Evolutionary conservation across 2,329 filamentous ascomycete species (phyloP).

Genomic region (Aspergillus clavatus): DNA sequence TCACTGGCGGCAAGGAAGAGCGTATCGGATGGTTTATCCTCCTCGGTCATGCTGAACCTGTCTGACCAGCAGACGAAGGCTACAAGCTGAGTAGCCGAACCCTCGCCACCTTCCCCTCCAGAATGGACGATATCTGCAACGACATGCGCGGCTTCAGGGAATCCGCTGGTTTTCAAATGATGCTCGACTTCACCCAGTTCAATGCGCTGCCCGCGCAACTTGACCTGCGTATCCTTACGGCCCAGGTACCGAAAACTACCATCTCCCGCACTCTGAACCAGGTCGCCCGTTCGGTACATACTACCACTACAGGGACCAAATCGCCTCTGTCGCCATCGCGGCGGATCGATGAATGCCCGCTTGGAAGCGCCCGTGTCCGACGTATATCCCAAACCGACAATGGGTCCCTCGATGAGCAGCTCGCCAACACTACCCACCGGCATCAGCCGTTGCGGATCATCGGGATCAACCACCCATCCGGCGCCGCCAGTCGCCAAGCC

Average conservation of each 20-base stretch:
- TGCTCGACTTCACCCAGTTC: constrained; percentile 7
- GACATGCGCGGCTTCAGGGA: neutral
- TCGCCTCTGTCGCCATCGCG: constrained; percentile 12
- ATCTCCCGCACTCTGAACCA: neutral
- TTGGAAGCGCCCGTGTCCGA: constrained; percentile 14
- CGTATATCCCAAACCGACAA: constrained; percentile 36
- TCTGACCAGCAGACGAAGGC: neutral
- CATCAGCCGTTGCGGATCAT: constrained; percentile 15
- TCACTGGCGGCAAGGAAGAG: neutral
- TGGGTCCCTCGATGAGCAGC: constrained; percentile 37
- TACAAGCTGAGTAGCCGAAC: neutral
- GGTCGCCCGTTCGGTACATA: constrained; percentile 4
- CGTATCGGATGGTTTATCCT: neutral
- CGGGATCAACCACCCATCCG: constrained; percentile 23
- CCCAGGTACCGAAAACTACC: constrained; percentile 2
- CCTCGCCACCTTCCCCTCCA: neutral
- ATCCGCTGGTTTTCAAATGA: neutral
- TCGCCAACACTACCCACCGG: constrained; percentile 40
- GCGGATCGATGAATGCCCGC: constrained; percentile 17
- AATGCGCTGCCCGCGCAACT: constrained; percentile 5
- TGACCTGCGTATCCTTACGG: constrained; percentile 7
- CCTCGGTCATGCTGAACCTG: neutral
- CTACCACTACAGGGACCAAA: neutral
- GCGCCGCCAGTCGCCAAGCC: constrained; percentile 9
- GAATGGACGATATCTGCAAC: neutral